Base-by-base conservation (phyloP, 2,329 filamentous ascomycete genomes). In the Immersiporthe knoxdaviesiana region DNA sequence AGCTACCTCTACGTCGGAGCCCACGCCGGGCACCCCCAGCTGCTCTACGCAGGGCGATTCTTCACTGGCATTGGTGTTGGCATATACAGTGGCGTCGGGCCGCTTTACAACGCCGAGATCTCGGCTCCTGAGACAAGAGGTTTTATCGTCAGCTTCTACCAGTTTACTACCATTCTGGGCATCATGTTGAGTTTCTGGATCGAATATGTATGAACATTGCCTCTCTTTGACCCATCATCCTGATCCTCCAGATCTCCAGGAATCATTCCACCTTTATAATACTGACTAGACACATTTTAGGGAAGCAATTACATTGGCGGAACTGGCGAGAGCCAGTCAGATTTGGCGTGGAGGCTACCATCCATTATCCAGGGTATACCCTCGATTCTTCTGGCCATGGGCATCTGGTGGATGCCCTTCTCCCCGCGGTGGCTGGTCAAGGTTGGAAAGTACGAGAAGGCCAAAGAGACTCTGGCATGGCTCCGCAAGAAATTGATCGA, bases 61-160 rank as follows among this genome's bases (percentile, higher is more conserved):
- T 80, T 85, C 66, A 85, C 83, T 1, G 84, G 84, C 63, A 65
- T 86, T 32, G 83, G 83, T 16, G 83, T 85, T 3, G 84, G 84
- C 3, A 79, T 79, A 0, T 83, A 85, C 71, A 83, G 80, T 62
- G 81, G 81, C 66, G 81, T 81, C 73, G 75, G 78, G 8, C 83
- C 83, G 1, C 73, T 85, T 0, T 85, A 85, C 74, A 84, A 84
- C 62, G 82, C 83, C 35, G 86, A 88, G 74, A 78, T 84, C 6
- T 84, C 86, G 1, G 84, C 88, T 12, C 89, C 90, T 1, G 89
- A 92, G 76, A 83, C 91, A n/a, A 82, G 90, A 68, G 90, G 90
- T 50, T 85, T 88, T 21, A 81, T 91, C 1, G 88, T 91, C 18
- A 87, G 86, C 7, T 82, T 91, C 11, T 89, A 91, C 70, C 89